Evolutionary conservation across 192 early-diverging fungal genomes (phyloP).

Genomic region (Geosiphon pyriformis): DNA sequence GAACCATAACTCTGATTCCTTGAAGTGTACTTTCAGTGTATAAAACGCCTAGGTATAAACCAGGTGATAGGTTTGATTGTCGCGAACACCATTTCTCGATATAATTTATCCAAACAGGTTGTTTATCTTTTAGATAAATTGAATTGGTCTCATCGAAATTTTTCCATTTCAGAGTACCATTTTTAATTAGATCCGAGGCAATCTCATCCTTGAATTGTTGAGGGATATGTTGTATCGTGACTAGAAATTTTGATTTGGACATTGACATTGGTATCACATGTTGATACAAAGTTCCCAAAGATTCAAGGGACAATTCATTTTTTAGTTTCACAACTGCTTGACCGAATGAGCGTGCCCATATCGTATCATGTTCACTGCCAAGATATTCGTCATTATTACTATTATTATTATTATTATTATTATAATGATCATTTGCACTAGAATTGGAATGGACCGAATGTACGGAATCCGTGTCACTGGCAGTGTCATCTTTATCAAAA

Average conservation of each 20-base stretch:
- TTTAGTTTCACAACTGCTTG: slow-evolving; percentile 26
- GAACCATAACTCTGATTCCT: slow-evolving; percentile 40
- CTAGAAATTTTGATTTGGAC: slow-evolving; percentile 35
- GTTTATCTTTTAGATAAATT: slow-evolving; percentile 20
- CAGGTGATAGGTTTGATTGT: slow-evolving; percentile 36
- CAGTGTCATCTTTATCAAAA: slow-evolving; percentile 12
- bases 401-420: background rate
- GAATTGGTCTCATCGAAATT: slow-evolving; percentile 26
- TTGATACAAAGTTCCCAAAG: slow-evolving; percentile 34
- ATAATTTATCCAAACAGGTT: slow-evolving; percentile 20
- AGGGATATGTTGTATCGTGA: slow-evolving; percentile 40
- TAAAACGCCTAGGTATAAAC: slow-evolving; percentile 44
- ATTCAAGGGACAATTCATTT: slow-evolving; percentile 22
- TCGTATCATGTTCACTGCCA: slow-evolving; percentile 21
- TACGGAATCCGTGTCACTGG: slow-evolving; percentile 19
- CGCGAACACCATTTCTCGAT: slow-evolving; percentile 26
- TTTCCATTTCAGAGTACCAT: slow-evolving; percentile 36
- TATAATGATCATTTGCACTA: background rate
- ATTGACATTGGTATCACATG: slow-evolving; percentile 34
- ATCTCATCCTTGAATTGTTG: slow-evolving; percentile 27
- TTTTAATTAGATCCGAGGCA: slow-evolving; percentile 32
- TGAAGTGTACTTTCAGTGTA: slow-evolving; percentile 42
- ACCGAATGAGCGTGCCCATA: slow-evolving; percentile 17
- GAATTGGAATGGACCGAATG: slow-evolving; percentile 21
- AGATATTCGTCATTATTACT: slow-evolving; percentile 7